Conservation (phyloP, 345 rosid genomes). For the Syzygium aromaticum region DNA sequence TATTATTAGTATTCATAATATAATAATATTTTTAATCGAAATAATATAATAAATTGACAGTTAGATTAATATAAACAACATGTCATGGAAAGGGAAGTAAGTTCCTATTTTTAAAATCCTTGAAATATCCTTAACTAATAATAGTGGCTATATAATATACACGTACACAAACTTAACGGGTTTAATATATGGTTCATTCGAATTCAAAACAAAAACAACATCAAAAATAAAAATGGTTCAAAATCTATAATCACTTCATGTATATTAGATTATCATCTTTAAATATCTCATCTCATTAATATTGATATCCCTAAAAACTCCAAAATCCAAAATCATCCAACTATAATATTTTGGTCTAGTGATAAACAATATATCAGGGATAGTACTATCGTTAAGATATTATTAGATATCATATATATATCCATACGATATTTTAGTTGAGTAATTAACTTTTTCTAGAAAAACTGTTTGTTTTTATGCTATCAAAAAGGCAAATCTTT, state of each 20-base stretch:
- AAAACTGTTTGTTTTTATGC: neutral
- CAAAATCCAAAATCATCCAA: neutral
- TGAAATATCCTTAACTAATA: neutral
- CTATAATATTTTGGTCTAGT: neutral
- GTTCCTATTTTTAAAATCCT: neutral
- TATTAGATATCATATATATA: neutral
- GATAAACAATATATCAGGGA: neutral
- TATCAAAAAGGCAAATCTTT: neutral
- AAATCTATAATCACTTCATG: neutral
- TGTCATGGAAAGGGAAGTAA: neutral
- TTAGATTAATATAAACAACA: neutral
- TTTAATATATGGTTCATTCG: neutral
- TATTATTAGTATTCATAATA: neutral
- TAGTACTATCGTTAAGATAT: neutral
- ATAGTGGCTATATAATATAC: neutral
- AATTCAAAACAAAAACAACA: neutral
- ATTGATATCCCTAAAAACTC: neutral
- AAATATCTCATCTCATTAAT: neutral
- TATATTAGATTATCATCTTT: neutral
- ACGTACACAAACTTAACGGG: neutral
- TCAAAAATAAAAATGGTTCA: neutral
- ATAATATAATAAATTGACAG: neutral
- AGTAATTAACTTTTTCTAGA: neutral
- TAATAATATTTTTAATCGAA: neutral
- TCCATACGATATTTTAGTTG: neutral